phyloP scores from a whole-genome alignment of 2,329 filamentous ascomycete genomes.

The Rhinocladiella similis region DNA sequence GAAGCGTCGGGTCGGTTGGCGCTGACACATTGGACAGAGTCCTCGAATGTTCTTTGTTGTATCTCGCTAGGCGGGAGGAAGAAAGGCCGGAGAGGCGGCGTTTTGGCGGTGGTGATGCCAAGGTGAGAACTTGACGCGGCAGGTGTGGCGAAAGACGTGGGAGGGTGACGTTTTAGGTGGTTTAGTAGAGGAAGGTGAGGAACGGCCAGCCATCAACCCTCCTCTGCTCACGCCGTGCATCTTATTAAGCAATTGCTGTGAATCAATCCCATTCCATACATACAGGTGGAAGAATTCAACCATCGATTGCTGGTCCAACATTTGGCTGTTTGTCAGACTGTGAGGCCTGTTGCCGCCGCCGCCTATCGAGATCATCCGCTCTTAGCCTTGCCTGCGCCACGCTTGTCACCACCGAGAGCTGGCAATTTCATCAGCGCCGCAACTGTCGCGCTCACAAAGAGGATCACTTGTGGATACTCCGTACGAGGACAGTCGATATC shows the following conservation, averaged over 20 bases:
- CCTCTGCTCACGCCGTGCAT: no score
- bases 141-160: background rate
- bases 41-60: background rate
- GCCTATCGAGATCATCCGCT: background rate
- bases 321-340: background rate
- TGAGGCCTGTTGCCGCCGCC: background rate
- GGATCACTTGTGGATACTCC: background rate
- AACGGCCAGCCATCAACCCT: background rate
- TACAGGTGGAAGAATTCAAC: no score
- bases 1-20: background rate
- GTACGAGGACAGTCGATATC: background rate
- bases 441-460: background rate
- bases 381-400: background rate
- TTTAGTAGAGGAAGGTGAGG: background rate
- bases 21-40: background rate
- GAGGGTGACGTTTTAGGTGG: background rate
- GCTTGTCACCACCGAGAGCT: background rate
- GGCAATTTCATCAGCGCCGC: background rate
- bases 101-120: background rate
- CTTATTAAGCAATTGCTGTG: no score
- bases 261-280: background rate
- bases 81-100: background rate
- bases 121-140: constrained; percentile 1
- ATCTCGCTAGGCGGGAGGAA: background rate
- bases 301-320: background rate